A percentile compares a stretch with the other conserved stretches of the same genome.
These are phyloP conservation scores for Harringtonia aguacate DNA, from an alignment of 2,329 filamentous ascomycete species.

Conservation along the genomic window DNA sequence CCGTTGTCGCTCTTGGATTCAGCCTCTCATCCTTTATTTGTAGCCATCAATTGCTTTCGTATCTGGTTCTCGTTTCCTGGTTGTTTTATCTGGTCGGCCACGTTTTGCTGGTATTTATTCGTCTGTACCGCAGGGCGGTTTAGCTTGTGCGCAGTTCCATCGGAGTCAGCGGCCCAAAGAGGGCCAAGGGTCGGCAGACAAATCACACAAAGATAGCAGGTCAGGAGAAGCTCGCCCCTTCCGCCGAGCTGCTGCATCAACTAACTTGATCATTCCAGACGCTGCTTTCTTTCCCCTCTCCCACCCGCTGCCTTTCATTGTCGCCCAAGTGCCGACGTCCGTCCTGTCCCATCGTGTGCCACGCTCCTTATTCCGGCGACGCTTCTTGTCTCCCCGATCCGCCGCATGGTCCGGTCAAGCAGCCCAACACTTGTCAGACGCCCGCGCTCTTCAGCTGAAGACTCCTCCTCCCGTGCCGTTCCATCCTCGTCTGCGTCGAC, in stretches of 20 bases:
- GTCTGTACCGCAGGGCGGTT: slow-evolving; percentile 2
- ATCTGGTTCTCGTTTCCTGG: no score
- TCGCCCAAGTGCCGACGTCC: not conserved
- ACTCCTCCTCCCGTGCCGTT: not conserved
- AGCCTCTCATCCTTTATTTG: no score
- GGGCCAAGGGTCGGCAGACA: not conserved
- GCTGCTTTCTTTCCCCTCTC: not conserved
- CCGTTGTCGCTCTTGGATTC: no score
- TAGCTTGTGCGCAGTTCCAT: not conserved
- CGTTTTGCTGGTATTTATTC: no score
- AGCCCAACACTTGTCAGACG: not conserved
- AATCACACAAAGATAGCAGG: not conserved
- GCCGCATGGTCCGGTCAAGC: slow-evolving; percentile 2
- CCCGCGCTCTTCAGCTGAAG: not conserved
- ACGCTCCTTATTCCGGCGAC: not conserved
- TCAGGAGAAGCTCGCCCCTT: no score
- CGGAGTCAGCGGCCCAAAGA: not conserved
- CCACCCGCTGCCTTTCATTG: not conserved
- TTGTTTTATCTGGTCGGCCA: no score
- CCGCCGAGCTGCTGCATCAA: no score
- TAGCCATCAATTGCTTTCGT: no score
- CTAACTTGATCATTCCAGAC: no score
- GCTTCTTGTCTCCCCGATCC: no score
- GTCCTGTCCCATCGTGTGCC: not conserved
- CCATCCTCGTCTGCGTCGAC: not conserved